Percentiles rank a stretch among this genome's conserved stretches.
phyloP scores from a whole-genome alignment of 371 early-diverging fungal species.

The Rhizopus microsporus region DNA sequence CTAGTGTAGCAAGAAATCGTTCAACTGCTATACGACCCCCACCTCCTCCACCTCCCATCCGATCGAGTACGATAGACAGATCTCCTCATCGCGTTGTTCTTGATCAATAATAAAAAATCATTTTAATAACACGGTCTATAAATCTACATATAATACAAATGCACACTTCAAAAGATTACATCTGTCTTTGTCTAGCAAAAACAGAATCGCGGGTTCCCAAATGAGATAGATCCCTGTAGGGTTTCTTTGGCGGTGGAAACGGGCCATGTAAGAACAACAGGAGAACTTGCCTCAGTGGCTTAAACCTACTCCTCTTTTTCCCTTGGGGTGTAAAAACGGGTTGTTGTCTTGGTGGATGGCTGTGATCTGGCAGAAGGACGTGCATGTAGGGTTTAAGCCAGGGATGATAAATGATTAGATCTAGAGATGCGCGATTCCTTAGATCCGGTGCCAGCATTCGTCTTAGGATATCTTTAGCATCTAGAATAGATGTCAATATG shows the following conservation, averaged over 20 bases:
- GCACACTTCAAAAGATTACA: slow-evolving; percentile 1
- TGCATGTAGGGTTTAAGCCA: slow-evolving; percentile 34
- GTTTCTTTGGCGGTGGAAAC: slow-evolving; percentile 33
- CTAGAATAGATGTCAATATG: slow-evolving; percentile 16
- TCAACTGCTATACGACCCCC: slow-evolving; percentile 13
- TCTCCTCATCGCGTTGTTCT: not conserved
- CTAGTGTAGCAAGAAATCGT: slow-evolving; percentile 11
- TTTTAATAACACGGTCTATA: slow-evolving; percentile 11
- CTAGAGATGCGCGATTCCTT: slow-evolving; percentile 39
- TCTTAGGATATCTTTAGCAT: slow-evolving; percentile 41
- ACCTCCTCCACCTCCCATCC: slow-evolving; percentile 15
- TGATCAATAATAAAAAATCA: slow-evolving; percentile 2
- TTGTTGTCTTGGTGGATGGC: slow-evolving; percentile 5
- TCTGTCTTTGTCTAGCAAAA: slow-evolving; percentile 12
- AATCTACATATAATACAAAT: slow-evolving; percentile 3
- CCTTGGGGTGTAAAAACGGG: not conserved
- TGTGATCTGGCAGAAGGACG: slow-evolving; percentile 10
- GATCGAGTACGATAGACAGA: not conserved
- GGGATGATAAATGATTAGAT: slow-evolving; percentile 44
- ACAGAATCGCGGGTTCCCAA: slow-evolving; percentile 29
- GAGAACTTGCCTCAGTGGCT: slow-evolving; percentile 7
- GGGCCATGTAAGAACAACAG: slow-evolving; percentile 27
- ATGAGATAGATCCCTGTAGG: slow-evolving; percentile 29
- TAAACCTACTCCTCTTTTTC: slow-evolving; percentile 4
- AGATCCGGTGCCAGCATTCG: slow-evolving; percentile 43